Percentiles rank a stretch among this genome's conserved stretches.
phyloP scores from a whole-genome alignment of 2,329 filamentous ascomycete species.

The Colletotrichum horii region DNA sequence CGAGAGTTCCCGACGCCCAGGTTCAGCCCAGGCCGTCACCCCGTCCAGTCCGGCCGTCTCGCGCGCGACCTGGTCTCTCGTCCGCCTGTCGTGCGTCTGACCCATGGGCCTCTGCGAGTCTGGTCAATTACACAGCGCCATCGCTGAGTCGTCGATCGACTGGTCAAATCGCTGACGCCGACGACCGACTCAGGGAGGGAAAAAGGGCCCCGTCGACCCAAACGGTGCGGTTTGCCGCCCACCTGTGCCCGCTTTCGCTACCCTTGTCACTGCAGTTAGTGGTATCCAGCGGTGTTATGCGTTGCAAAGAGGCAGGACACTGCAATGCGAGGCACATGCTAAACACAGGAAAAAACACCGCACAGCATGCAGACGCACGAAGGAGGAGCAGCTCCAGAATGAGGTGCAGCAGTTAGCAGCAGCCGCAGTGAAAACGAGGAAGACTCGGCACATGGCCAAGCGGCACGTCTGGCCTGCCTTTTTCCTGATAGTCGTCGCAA shows the following conservation, averaged over 20 bases:
- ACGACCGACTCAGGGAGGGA: background rate
- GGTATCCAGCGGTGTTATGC: background rate
- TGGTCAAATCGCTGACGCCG: conserved; percentile 12
- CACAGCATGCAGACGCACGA: background rate
- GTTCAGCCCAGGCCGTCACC: conserved; percentile 6
- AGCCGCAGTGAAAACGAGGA: background rate
- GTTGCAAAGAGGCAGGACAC: background rate
- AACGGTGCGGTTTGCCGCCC: background rate
- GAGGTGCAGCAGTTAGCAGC: background rate
- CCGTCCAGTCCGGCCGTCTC: background rate
- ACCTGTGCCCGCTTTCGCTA: conserved; percentile 1
- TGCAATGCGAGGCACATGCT: background rate
- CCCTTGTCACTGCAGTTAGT: background rate
- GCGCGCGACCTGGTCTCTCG: background rate
- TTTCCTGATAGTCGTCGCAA: background rate
- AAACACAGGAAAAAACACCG: background rate
- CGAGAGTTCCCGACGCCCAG: conserved; percentile 20
- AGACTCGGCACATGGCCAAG: background rate
- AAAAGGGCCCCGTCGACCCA: background rate
- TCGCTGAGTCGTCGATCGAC: conserved; percentile 1
- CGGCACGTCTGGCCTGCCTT: background rate
- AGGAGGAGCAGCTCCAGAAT: background rate
- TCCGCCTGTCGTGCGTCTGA: background rate
- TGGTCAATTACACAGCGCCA: background rate
- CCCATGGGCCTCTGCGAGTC: background rate